Evolutionary conservation across 148 eudicot genomes (phyloP).

Genomic region (Beta vulgaris): DNA sequence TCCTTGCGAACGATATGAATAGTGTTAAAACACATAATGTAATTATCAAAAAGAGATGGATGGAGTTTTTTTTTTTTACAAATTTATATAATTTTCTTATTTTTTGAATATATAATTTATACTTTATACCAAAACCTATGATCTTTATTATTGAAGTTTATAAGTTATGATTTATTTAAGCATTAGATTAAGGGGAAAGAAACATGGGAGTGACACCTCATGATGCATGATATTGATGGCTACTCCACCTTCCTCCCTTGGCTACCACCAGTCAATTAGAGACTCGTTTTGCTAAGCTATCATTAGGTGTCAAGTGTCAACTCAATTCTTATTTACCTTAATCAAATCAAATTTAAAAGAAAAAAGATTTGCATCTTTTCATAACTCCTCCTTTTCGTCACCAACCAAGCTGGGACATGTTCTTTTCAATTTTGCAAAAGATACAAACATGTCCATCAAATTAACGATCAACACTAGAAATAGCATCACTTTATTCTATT

Average conservation of each 20-base stretch:
- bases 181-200: background rate
- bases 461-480: no score
- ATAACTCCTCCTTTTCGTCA: conserved; percentile 15
- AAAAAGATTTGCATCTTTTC: conserved; percentile 4
- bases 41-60: no score
- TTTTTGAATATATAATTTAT: no score
- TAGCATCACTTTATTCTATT: no score
- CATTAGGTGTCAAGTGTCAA: conserved; percentile 30
- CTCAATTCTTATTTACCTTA: conserved; percentile 13
- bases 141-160: no score
- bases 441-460: background rate
- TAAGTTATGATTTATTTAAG: conserved; percentile 1
- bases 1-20: no score
- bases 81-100: no score
- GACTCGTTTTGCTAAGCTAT: conserved; percentile 27
- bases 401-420: background rate
- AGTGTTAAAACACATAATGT: no score
- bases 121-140: no score
- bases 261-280: conserved; percentile 29
- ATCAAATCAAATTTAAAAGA: conserved; percentile 15
- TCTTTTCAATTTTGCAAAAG: background rate
- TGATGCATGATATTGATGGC: conserved; percentile 25
- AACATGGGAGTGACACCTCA: conserved; percentile 23
- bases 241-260: conserved; percentile 15
- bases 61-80: background rate